phyloP scores from a whole-genome alignment of 768 basidiomycete species.

The Kwoniella pini region DNA sequence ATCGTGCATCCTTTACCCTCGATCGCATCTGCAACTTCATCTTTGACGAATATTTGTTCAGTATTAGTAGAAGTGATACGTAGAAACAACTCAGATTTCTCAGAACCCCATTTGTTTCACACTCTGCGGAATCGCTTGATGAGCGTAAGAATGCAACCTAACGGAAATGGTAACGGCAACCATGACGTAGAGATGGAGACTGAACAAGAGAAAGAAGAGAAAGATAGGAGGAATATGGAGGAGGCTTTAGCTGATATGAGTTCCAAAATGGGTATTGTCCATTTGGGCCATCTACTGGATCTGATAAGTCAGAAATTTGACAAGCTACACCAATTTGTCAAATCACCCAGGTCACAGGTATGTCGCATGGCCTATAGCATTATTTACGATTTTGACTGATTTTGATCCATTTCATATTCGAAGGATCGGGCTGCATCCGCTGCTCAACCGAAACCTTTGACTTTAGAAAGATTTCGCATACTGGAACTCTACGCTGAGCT shows the following conservation, averaged over 20 bases:
- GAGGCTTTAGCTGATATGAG: conserved; percentile 45
- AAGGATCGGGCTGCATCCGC: conserved; percentile 36
- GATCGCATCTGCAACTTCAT: conserved; percentile 60
- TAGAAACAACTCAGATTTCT: conserved; percentile 97
- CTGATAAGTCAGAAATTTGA: conserved; percentile 69
- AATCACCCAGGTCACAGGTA: conserved; percentile 74
- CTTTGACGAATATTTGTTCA: conserved; percentile 80
- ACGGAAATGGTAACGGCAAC: not conserved
- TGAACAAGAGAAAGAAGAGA: conserved; percentile 30
- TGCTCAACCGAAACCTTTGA: conserved; percentile 75
- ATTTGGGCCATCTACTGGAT: conserved; percentile 78
- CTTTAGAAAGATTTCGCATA: conserved; percentile 91
- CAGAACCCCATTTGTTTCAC: conserved; percentile 96
- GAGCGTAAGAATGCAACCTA: conserved; percentile 59
- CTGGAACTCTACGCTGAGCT: conserved; percentile 96
- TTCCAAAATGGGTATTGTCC: conserved; percentile 63
- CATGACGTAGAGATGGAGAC: conserved; percentile 63
- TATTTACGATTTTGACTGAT: not conserved
- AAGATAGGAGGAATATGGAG: conserved; percentile 45
- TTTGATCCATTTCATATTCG: too few relatives aligned
- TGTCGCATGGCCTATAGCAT: conserved; percentile 41
- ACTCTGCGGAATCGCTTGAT: conserved; percentile 88
- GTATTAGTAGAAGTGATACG: conserved; percentile 91
- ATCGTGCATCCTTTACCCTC: conserved; percentile 44
- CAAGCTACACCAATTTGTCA: conserved; percentile 69